These are phyloP conservation scores for Solanum gracilifrons DNA, from an alignment of 257 asterid genomes.

Conservation along the genomic window DNA sequence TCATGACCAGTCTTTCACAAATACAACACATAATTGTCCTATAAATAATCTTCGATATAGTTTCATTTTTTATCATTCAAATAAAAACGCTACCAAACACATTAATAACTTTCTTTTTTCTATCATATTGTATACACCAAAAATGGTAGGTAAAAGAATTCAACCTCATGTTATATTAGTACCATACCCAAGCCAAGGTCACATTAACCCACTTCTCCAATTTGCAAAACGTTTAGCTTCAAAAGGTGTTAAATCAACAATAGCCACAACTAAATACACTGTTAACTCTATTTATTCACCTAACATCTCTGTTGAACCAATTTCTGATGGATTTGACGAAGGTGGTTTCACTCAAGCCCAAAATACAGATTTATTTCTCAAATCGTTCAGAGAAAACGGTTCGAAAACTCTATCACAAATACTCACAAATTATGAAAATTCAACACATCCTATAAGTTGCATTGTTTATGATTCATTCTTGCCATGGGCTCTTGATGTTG, in stretches of 20 bases:
- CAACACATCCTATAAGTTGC: slow-evolving; percentile 27
- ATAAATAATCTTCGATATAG: not conserved
- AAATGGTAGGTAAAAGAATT: not conserved
- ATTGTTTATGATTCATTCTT: slow-evolving; percentile 51
- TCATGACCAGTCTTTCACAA: not conserved
- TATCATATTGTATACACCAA: not conserved
- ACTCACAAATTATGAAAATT: slow-evolving; percentile 10
- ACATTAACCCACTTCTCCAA: slow-evolving; percentile 75
- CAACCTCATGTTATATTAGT: slow-evolving; percentile 27
- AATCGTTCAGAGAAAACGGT: slow-evolving; percentile 32
- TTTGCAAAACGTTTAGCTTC: slow-evolving; percentile 59
- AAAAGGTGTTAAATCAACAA: slow-evolving; percentile 48
- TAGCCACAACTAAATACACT: slow-evolving; percentile 50
- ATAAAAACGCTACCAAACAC: not conserved
- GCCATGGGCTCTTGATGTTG: slow-evolving; percentile 16
- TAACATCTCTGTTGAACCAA: slow-evolving; percentile 28
- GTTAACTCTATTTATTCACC: slow-evolving; percentile 24
- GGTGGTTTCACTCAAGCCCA: slow-evolving; percentile 20
- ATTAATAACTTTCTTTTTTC: too few species aligned
- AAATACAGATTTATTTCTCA: slow-evolving; percentile 18
- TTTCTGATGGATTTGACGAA: slow-evolving; percentile 51
- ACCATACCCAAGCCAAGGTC: slow-evolving; percentile 80
- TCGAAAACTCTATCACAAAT: slow-evolving; percentile 32
- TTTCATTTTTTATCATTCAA: not conserved
- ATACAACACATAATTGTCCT: not conserved